Evolutionary conservation across 1,284 basidiomycete species (phyloP).

Genomic region (Microbotryum silenes-acaulis): DNA sequence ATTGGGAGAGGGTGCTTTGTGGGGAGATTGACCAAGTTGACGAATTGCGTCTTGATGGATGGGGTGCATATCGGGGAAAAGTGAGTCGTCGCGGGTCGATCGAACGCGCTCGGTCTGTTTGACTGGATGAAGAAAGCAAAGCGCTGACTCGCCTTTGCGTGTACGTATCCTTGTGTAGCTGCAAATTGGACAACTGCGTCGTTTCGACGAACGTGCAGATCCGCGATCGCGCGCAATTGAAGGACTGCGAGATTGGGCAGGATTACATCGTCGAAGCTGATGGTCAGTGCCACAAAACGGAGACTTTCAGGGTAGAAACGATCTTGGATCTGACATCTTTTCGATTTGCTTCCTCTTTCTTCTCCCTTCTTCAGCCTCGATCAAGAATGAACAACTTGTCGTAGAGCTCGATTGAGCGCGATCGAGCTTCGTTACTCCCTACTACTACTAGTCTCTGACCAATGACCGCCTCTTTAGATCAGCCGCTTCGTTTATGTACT

Average conservation of each 20-base stretch:
- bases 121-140: not conserved
- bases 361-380: constrained; percentile 11
- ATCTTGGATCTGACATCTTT: not conserved
- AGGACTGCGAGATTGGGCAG: constrained; percentile 76
- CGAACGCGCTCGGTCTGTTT: not conserved
- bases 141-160: not conserved
- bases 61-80: constrained; percentile 81
- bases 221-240: constrained; percentile 68
- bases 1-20: constrained; percentile 83
- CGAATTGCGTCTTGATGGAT: constrained; percentile 81
- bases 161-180: constrained; percentile 47
- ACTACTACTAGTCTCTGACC: not conserved
- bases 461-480: no score
- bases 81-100: constrained; percentile 44
- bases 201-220: constrained; percentile 73
- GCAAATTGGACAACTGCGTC: constrained; percentile 81
- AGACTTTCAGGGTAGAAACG: no score
- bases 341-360: not conserved
- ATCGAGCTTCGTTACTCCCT: no score
- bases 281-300: constrained; percentile 46
- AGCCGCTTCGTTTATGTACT: no score
- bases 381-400: constrained; percentile 29
- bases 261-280: constrained; percentile 71
- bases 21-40: constrained; percentile 75
- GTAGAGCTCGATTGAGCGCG: constrained; percentile 19